Evolutionary conservation across 345 rosid genomes (phyloP).

Genomic region (Salix koriyanagi): DNA sequence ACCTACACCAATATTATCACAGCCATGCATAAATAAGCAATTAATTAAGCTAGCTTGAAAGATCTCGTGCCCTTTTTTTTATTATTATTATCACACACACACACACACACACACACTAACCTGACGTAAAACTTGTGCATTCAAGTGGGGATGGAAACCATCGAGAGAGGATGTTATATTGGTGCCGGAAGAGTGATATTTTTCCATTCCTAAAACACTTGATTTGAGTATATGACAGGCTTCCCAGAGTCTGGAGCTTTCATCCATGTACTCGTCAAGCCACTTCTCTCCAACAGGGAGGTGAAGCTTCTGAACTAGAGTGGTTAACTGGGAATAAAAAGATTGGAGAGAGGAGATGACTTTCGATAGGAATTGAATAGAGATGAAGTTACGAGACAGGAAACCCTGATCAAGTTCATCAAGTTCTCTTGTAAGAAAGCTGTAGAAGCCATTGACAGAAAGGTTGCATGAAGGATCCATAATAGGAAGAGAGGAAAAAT

Average conservation of each 20-base stretch:
- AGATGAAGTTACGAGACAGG: slow-evolving; percentile 39
- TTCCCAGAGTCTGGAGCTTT: slow-evolving; percentile 60
- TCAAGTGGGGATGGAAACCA: slow-evolving; percentile 18
- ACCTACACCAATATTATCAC: slow-evolving; percentile 19
- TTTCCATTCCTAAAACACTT: slow-evolving; percentile 44
- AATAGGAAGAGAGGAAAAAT: neutral
- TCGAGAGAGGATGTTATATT: slow-evolving; percentile 44
- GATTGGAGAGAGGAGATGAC: slow-evolving; percentile 41
- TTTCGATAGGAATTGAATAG: slow-evolving; percentile 43
- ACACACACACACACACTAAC: slow-evolving; percentile 15
- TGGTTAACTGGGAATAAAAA: slow-evolving; percentile 49
- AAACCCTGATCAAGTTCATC: slow-evolving; percentile 43
- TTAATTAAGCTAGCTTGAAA: too few species aligned
- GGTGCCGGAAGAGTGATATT: slow-evolving; percentile 28
- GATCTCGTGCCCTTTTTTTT: too few species aligned
- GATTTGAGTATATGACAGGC: slow-evolving; percentile 52
- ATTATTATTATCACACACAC: too few species aligned
- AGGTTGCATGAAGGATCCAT: slow-evolving; percentile 47
- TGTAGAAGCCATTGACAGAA: slow-evolving; percentile 49
- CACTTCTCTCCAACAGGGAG: slow-evolving; percentile 61
- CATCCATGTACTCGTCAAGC: slow-evolving; percentile 77
- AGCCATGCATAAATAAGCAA: too few species aligned
- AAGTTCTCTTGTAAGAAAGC: slow-evolving; percentile 35
- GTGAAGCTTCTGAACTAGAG: slow-evolving; percentile 52
- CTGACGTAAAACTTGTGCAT: slow-evolving; percentile 42